A percentile compares a stretch with the other conserved stretches of the same genome.
Conservation (phyloP, 2,329 filamentous ascomycete genomes). For the Alternaria tenuissima region DNA sequence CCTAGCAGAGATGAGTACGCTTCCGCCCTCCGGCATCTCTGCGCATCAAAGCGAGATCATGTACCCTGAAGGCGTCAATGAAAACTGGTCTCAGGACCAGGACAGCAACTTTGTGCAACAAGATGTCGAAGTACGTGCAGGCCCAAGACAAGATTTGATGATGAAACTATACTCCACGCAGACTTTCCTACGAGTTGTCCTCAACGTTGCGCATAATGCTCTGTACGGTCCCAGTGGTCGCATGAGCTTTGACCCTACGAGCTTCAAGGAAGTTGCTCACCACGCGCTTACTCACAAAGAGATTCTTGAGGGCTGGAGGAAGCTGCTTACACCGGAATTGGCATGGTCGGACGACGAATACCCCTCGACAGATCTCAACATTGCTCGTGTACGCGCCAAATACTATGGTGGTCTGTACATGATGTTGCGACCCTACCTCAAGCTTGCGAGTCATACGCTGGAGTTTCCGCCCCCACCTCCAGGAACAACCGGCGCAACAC, state of each 20-base stretch:
- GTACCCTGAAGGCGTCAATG: slow-evolving; percentile 68
- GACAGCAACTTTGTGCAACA: slow-evolving; percentile 12
- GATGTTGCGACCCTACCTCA: slow-evolving; percentile 81
- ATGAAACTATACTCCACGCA: slow-evolving; percentile 69
- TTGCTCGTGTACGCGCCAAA: slow-evolving; percentile 86
- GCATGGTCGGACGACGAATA: slow-evolving; percentile 72
- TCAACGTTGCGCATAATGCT: slow-evolving; percentile 64
- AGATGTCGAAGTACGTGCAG: slow-evolving; percentile 19
- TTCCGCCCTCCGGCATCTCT: slow-evolving; percentile 68
- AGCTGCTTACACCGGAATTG: slow-evolving; percentile 61
- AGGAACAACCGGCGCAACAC: slow-evolving; percentile 15
- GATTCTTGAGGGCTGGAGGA: slow-evolving; percentile 63
- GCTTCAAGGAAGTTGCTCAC: slow-evolving; percentile 41
- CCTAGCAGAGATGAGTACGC: slow-evolving; percentile 77
- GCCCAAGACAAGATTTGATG: slow-evolving; percentile 50
- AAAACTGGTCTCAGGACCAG: slow-evolving; percentile 34
- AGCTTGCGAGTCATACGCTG: slow-evolving; percentile 65
- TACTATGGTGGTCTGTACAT: slow-evolving; percentile 94
- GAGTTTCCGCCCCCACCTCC: slow-evolving; percentile 45
- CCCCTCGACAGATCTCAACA: slow-evolving; percentile 78
- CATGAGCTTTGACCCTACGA: slow-evolving; percentile 45
- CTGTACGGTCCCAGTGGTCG: slow-evolving; percentile 57
- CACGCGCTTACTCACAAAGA: slow-evolving; percentile 46
- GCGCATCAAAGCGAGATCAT: slow-evolving; percentile 68
- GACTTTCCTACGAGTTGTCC: slow-evolving; percentile 65